Evolutionary conservation across 495 filamentous ascomycete species (phyloP).

Genomic region (Hyphodiscus hymeniophilus): DNA sequence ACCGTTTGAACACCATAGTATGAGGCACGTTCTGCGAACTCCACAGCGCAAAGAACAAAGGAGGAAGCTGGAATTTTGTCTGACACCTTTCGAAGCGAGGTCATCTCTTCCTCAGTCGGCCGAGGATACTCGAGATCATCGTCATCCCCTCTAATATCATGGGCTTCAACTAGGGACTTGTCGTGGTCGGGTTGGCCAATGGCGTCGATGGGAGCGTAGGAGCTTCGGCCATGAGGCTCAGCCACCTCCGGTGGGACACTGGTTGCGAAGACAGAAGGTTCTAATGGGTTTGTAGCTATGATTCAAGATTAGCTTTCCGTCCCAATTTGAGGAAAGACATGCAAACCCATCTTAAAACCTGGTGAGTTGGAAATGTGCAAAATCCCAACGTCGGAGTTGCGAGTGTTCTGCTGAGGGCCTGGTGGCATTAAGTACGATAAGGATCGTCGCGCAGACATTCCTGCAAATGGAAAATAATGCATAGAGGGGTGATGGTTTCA

Average conservation of each 20-base stretch:
- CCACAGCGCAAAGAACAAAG: slow-evolving; percentile 46
- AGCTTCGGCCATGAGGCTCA: slow-evolving; percentile 22
- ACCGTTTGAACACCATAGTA: slow-evolving; percentile 48
- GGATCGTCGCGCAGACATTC: too few species aligned
- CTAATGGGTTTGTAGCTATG: slow-evolving; percentile 3
- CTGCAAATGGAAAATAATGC: too few species aligned
- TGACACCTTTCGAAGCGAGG: slow-evolving; percentile 43
- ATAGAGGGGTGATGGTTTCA: too few species aligned
- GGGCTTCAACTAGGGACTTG: slow-evolving; percentile 9
- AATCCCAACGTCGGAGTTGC: too few species aligned
- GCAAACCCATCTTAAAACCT: too few species aligned
- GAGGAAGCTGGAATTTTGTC: slow-evolving; percentile 37
- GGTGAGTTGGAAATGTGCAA: too few species aligned
- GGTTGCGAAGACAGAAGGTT: slow-evolving; percentile 20
- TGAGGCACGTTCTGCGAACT: slow-evolving; percentile 51
- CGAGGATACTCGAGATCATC: slow-evolving; percentile 22
- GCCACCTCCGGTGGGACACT: slow-evolving; percentile 19
- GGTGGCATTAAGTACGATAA: too few species aligned
- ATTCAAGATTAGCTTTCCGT: too few species aligned
- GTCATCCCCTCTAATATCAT: slow-evolving; percentile 25
- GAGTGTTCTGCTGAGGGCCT: too few species aligned
- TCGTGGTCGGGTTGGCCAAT: slow-evolving; percentile 4
- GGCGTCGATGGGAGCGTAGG: slow-evolving; percentile 19
- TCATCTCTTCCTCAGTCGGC: slow-evolving; percentile 42
- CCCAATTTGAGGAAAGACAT: too few species aligned